Conservation (phyloP, 2,329 filamentous ascomycete genomes). For the Microthyrium microscopicum region DNA sequence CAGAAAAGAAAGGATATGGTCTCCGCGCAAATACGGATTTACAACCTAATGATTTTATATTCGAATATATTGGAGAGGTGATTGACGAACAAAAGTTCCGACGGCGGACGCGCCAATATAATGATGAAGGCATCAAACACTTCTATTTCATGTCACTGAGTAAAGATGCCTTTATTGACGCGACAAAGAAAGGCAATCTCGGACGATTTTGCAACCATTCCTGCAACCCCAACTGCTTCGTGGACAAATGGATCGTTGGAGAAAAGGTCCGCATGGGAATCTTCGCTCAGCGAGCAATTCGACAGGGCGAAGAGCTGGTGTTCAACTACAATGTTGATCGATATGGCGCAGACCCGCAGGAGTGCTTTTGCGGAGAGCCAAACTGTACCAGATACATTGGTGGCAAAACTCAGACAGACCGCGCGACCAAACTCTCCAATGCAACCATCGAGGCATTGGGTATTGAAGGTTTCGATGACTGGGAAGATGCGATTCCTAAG, state of each 20-base stretch:
- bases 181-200: slow-evolving; percentile 89
- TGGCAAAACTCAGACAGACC: slow-evolving; percentile 92
- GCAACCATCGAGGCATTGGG: slow-evolving; percentile 88
- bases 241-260: slow-evolving; percentile 98
- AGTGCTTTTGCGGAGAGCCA: slow-evolving; percentile 85
- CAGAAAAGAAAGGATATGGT: slow-evolving; percentile 93
- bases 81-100: slow-evolving; percentile 87
- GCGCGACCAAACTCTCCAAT: slow-evolving; percentile 77
- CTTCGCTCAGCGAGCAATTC: slow-evolving; percentile 73
- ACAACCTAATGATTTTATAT: slow-evolving; percentile 78
- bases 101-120: slow-evolving; percentile 80
- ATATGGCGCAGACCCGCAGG: slow-evolving; percentile 91
- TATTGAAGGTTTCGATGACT: slow-evolving; percentile 81
- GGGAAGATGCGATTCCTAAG: slow-evolving; percentile 81
- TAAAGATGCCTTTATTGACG: slow-evolving; percentile 93
- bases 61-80: slow-evolving; percentile 96
- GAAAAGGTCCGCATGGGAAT: slow-evolving; percentile 98
- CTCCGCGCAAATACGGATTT: slow-evolving; percentile 67
- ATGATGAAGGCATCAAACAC: slow-evolving; percentile 92
- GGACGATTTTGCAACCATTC: slow-evolving; percentile 98
- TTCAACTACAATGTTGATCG: slow-evolving; percentile 99
- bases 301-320: slow-evolving; percentile 81
- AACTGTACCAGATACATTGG: slow-evolving; percentile 96
- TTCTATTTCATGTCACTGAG: slow-evolving; percentile 99
- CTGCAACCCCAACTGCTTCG: slow-evolving; percentile 96